A percentile compares a stretch with the other conserved stretches of the same genome.
phyloP scores from a whole-genome alignment of 1,284 basidiomycete genomes.

The Cerioporus squamosus region DNA sequence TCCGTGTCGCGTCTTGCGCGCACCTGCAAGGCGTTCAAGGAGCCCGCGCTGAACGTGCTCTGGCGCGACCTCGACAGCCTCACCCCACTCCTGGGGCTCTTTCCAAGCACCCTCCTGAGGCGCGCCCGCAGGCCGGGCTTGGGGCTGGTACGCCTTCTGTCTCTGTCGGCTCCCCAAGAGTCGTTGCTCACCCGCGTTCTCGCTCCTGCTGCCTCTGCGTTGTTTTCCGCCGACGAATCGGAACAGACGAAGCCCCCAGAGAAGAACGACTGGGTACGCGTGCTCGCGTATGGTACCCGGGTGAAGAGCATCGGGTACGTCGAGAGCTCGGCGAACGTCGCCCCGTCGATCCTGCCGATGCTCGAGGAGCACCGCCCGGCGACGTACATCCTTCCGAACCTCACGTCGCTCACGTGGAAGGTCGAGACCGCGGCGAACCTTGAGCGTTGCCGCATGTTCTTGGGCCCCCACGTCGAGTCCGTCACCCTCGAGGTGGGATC shows the following conservation, averaged over 20 bases:
- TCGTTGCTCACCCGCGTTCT: conserved; percentile 17
- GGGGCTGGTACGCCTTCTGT: conserved; percentile 63
- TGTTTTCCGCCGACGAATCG: conserved; percentile 7
- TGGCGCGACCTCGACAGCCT: conserved; percentile 81
- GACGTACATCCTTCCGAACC: conserved; percentile 67
- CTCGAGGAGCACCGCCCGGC: conserved; percentile 65
- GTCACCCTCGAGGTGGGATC: conserved; percentile 65
- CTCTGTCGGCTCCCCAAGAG: conserved; percentile 14
- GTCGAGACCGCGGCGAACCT: conserved; percentile 66
- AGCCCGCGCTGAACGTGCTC: conserved; percentile 71
- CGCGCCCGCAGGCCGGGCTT: conserved; percentile 70
- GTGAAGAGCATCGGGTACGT: conserved; percentile 71
- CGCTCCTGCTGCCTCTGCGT: conserved; percentile 13
- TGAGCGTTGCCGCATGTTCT: conserved; percentile 64
- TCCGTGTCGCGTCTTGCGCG: conserved; percentile 69
- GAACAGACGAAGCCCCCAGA: conserved; percentile 60
- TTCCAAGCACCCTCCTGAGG: conserved; percentile 68
- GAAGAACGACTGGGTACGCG: conserved; percentile 66
- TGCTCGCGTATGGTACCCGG: conserved; percentile 66
- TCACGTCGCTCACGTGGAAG: conserved; percentile 72
- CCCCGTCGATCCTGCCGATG: conserved; percentile 65
- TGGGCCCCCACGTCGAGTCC: conserved; percentile 60
- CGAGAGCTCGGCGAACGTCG: conserved; percentile 64
- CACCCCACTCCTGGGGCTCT: conserved; percentile 68
- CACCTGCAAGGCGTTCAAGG: conserved; percentile 71